Percentiles rank a stretch among this genome's conserved stretches.
phyloP scores from a whole-genome alignment of 257 asterid genomes.

The Forsythia suspensa region DNA sequence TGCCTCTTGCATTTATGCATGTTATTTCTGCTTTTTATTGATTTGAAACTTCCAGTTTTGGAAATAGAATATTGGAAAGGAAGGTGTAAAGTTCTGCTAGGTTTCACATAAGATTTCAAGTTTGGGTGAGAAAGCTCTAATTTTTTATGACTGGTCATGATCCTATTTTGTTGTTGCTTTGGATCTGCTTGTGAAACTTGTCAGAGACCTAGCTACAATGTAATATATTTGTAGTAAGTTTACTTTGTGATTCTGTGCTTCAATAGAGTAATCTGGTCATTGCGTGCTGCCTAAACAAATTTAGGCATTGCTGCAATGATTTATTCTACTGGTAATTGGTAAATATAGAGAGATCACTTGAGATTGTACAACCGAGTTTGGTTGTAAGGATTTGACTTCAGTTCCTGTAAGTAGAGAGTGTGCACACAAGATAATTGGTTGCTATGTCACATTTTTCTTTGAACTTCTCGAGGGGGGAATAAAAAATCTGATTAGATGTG shows the following conservation, averaged over 20 bases:
- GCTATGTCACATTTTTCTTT: neutral
- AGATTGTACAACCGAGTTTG: neutral
- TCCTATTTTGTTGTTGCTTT: neutral
- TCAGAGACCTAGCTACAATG: neutral
- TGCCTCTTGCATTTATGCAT: slow-evolving; percentile 3
- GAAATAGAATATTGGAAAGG: slow-evolving; percentile 5
- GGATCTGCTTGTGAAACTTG: neutral
- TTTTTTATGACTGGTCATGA: neutral
- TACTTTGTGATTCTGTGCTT: neutral
- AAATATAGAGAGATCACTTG: neutral
- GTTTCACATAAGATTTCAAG: neutral
- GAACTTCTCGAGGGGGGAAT: neutral
- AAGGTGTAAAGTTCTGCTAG: neutral
- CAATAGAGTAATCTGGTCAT: neutral
- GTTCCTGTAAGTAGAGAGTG: neutral
- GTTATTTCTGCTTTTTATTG: neutral
- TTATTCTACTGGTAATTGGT: neutral
- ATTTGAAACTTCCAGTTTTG: slow-evolving; percentile 8
- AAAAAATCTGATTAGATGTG: no score
- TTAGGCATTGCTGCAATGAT: neutral
- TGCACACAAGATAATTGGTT: neutral
- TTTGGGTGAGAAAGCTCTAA: slow-evolving; percentile 8
- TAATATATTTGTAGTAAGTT: neutral
- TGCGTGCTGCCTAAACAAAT: neutral
- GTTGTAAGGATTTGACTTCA: neutral